phyloP scores from a whole-genome alignment of 495 filamentous ascomycete genomes.

The Aspergillus indologenus region DNA sequence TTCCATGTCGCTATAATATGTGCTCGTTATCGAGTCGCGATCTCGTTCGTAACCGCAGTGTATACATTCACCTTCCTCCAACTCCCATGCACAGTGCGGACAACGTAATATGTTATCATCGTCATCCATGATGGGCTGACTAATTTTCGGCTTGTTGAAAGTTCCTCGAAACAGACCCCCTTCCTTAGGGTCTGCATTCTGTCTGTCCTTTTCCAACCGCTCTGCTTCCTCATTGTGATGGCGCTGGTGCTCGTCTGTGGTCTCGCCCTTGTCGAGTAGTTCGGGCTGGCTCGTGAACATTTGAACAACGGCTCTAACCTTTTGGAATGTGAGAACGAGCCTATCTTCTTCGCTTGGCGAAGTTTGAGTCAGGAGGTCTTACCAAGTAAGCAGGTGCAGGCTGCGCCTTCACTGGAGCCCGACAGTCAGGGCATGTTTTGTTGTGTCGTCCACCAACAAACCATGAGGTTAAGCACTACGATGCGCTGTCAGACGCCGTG shows the following conservation, averaged over 20 bases:
- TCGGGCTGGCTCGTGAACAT: constrained; percentile 63
- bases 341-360: constrained; percentile 6
- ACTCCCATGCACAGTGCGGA: constrained; percentile 63
- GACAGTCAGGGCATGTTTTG: constrained; percentile 73
- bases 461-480: constrained; percentile 65
- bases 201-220: constrained; percentile 54
- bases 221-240: constrained; percentile 61
- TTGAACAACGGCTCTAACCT: constrained; percentile 67
- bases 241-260: constrained; percentile 55
- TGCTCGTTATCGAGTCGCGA: constrained; percentile 31
- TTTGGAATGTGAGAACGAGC: constrained; percentile 5
- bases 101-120: constrained; percentile 64
- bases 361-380: constrained; percentile 17
- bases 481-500: not conserved
- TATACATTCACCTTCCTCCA: constrained; percentile 55
- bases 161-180: constrained; percentile 65
- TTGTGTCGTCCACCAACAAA: constrained; percentile 55
- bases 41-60: constrained; percentile 53
- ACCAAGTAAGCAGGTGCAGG: constrained; percentile 72
- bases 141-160: constrained; percentile 43
- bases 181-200: constrained; percentile 43
- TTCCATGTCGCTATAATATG: constrained; percentile 28
- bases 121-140: constrained; percentile 49
- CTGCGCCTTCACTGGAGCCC: constrained; percentile 53
- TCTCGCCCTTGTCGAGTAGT: constrained; percentile 61